These are phyloP conservation scores for Entomortierella lignicola DNA, from an alignment of 192 early-diverging fungal species.

Conservation along the genomic window DNA sequence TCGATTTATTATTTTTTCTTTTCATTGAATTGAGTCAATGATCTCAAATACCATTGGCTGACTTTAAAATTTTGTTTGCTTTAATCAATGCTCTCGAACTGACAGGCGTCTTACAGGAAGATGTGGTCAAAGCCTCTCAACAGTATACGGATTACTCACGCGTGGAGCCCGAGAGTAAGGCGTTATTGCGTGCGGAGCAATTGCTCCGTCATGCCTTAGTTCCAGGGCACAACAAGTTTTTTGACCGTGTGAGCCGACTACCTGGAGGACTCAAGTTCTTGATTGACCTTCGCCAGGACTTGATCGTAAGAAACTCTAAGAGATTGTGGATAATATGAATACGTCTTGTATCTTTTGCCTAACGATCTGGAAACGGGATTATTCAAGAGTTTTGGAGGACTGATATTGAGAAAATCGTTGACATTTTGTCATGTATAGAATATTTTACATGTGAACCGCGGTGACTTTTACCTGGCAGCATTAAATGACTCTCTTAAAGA, in stretches of 20 bases:
- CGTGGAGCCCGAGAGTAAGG: slow-evolving; percentile 40
- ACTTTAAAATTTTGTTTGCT: too few species aligned
- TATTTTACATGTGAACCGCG: slow-evolving; percentile 42
- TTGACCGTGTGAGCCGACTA: slow-evolving; percentile 79
- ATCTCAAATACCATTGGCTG: too few species aligned
- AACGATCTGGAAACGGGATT: too few species aligned
- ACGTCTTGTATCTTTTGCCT: too few species aligned
- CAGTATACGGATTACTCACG: slow-evolving; percentile 31
- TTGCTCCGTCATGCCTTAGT: slow-evolving; percentile 72
- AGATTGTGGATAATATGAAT: too few species aligned
- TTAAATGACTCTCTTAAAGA: slow-evolving; percentile 75
- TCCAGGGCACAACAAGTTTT: slow-evolving; percentile 78
- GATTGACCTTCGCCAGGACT: slow-evolving; percentile 79
- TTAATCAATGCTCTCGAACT: not conserved
- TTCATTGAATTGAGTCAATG: too few species aligned
- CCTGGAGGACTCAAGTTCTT: slow-evolving; percentile 87
- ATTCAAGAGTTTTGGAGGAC: too few species aligned
- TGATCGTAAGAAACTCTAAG: slow-evolving; percentile 63
- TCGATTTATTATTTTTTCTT: too few species aligned
- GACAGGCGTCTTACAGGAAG: slow-evolving; percentile 57
- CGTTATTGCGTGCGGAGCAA: slow-evolving; percentile 62
- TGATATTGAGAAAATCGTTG: too few species aligned
- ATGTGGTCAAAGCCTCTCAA: slow-evolving; percentile 33
- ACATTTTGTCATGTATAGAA: slow-evolving; percentile 2
- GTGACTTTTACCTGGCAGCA: slow-evolving; percentile 61